phyloP scores from a whole-genome alignment of 208 protist genomes.

The Leishmania turanica region DNA sequence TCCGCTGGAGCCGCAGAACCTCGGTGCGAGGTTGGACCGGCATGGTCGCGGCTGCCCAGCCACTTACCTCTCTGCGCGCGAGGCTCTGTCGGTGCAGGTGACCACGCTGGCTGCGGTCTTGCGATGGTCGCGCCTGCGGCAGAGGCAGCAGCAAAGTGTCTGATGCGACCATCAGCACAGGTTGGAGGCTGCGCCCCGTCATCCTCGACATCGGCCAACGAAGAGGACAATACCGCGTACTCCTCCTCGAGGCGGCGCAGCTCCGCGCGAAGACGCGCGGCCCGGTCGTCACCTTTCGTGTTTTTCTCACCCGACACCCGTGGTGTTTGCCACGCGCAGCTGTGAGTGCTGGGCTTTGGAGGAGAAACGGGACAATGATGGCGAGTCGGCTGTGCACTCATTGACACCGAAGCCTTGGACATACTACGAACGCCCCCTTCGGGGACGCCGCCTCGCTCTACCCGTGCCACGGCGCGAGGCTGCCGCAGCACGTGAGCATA shows the following conservation, averaged over 20 bases:
- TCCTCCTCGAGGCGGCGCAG: constrained; percentile 17
- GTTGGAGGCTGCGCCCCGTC: neutral
- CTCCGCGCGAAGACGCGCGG: constrained; percentile 17
- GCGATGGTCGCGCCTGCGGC: neutral
- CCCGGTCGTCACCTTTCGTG: neutral
- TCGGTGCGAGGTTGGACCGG: neutral
- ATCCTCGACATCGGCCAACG: neutral
- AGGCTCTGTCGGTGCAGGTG: neutral
- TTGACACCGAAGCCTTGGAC: neutral
- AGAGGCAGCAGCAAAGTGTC: neutral
- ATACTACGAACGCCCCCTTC: neutral
- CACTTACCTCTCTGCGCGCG: neutral
- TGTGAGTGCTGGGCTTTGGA: neutral
- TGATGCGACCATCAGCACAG: neutral
- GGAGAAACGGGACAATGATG: neutral
- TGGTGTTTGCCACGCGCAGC: neutral
- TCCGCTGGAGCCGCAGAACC: neutral
- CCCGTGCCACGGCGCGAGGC: neutral
- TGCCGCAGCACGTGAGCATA: neutral
- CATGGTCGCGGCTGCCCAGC: neutral
- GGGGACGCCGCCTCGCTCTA: neutral
- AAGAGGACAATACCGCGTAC: constrained; percentile 8
- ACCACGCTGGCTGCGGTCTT: neutral
- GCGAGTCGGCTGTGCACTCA: neutral
- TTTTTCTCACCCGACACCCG: neutral